phyloP scores from a whole-genome alignment of 768 basidiomycete genomes.

The Sarcomyxa edulis region DNA sequence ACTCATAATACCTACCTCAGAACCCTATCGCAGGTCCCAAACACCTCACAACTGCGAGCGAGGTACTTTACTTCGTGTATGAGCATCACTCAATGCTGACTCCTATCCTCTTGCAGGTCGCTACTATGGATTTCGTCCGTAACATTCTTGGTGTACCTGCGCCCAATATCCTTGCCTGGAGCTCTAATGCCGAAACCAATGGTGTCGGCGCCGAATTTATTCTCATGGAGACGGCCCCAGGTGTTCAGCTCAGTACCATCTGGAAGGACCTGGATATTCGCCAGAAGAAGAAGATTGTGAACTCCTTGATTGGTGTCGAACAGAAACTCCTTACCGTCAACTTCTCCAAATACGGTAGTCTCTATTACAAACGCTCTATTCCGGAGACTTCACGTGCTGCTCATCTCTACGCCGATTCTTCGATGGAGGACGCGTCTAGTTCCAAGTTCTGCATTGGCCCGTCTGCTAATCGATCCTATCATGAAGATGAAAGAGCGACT shows the following conservation, averaged over 20 bases:
- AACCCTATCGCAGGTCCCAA: no score
- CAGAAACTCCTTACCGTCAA: constrained; percentile 9
- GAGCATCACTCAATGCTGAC: no score
- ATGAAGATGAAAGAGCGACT: constrained; percentile 18
- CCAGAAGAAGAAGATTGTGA: constrained; percentile 10
- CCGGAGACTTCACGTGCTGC: no score
- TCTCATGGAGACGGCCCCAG: constrained; percentile 25
- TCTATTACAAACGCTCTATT: constrained; percentile 29
- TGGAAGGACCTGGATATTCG: constrained; percentile 10
- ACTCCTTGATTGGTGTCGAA: constrained; percentile 16
- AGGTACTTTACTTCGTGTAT: no score
- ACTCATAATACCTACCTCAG: constrained; percentile 11
- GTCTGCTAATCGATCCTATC: constrained; percentile 20
- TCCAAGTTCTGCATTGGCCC: constrained; percentile 21
- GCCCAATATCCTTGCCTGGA: constrained; percentile 25
- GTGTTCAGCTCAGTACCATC: constrained; percentile 13
- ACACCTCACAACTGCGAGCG: constrained; percentile 26
- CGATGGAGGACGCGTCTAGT: no score
- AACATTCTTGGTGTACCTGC: constrained; percentile 19
- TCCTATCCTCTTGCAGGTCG: constrained; percentile 23
- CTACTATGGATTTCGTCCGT: constrained; percentile 26
- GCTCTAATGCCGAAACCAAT: constrained; percentile 13
- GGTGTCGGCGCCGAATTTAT: constrained; percentile 27
- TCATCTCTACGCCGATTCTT: no score
- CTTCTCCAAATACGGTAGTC: constrained; percentile 28